Base-by-base conservation (phyloP, 1,139 yeast genomes). In the Kodamaea arcana region DNA sequence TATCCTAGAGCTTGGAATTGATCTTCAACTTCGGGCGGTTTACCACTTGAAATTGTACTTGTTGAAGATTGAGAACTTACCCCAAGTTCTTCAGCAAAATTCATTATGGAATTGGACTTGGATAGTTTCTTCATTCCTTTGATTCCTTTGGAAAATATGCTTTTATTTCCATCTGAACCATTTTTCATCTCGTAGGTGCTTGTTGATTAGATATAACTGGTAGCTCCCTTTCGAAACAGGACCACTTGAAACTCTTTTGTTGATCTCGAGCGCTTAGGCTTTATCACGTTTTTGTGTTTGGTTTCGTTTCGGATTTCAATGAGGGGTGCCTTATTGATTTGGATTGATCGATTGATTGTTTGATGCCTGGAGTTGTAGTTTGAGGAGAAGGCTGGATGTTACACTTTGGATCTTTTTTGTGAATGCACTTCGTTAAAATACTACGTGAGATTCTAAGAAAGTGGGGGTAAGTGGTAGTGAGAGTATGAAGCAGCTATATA, bases 1-100 rank as follows among this genome's bases (percentile, higher is more conserved):
- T 65, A 65, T 26, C 66, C 60, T 24, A 65, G 55, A 14, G 70
- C 68, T 30, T 61, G 68, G 43, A 64, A 63, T 18, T 37, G 32
- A 24, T 41, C 51, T 5, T 28, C 32, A 18, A 12, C 16, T 24
- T 29, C 31, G 34, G 21, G 36, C 17, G 17, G 26, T 24, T 24
- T 24, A 11, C 26, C 26, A 24, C 4, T 23, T 4, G 15, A 24
- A 24, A 6, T 12, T 6, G 37, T 26, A 11, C 30, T 31, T 9
- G 16, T 14, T 6, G 29, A 35, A 16, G 31, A 24, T 18, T 21
- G 42, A 5, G 31, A 29, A n/a, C 25, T 15, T 11, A 38, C 23
- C 3, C 32, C 33, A 13, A 9, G 17, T n/a, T 23, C 33, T 12
- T 41, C 45, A 23, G 29, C 16, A 30, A 44, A 40, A 40, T 44